Evolutionary conservation across 768 basidiomycete species (phyloP).

Genomic region (Trametes gibbosa): DNA sequence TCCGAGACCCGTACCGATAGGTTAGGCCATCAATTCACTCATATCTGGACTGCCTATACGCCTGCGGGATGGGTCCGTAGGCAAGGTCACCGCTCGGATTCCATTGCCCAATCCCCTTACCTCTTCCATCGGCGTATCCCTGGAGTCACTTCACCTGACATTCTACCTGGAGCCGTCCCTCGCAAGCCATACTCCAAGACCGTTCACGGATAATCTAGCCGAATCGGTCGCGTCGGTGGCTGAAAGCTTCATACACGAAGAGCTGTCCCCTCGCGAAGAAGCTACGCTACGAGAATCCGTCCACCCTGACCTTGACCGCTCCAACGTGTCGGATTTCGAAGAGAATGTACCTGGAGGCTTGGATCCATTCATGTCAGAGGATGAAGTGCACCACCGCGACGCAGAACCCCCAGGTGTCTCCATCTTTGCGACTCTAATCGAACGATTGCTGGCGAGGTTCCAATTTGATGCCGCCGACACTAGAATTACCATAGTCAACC

Average conservation of each 20-base stretch:
- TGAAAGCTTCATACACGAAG: constrained; percentile 83
- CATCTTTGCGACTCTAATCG: constrained; percentile 76
- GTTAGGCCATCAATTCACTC: constrained; percentile 76
- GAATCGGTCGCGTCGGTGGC: constrained; percentile 83
- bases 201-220: constrained; percentile 47
- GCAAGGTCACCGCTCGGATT: constrained; percentile 72
- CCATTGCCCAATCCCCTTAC: constrained; percentile 85
- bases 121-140: constrained; percentile 65
- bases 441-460: constrained; percentile 74
- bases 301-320: constrained; percentile 40
- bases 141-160: constrained; percentile 67
- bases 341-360: constrained; percentile 68
- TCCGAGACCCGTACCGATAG: constrained; percentile 12
- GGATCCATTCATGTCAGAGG: constrained; percentile 49
- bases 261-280: constrained; percentile 71
- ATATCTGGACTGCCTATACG: constrained; percentile 63
- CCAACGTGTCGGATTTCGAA: constrained; percentile 21
- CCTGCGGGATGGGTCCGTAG: constrained; percentile 69
- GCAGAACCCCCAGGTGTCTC: constrained; percentile 73
- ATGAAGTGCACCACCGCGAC: constrained; percentile 42
- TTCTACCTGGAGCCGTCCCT: constrained; percentile 44
- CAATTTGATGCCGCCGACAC: constrained; percentile 72
- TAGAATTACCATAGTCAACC: constrained; percentile 66
- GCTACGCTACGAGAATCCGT: constrained; percentile 69
- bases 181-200: constrained; percentile 16